Conservation (phyloP, 345 rosid species). For the Aquilaria sinensis region DNA sequence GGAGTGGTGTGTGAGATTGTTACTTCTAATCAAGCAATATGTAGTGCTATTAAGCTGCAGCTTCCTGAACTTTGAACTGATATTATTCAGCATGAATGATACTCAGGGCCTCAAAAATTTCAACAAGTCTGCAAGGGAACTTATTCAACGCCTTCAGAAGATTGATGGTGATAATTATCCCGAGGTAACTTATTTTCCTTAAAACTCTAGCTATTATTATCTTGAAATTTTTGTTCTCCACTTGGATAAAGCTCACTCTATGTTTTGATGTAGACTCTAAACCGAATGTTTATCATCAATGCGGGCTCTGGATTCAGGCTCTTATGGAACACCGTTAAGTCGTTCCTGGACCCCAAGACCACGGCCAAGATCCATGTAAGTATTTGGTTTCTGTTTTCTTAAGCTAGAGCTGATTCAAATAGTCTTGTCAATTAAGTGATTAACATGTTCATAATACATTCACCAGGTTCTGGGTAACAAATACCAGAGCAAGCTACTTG, state of each 20-base stretch:
- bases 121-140: slow-evolving; percentile 78
- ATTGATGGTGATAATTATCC: slow-evolving; percentile 87
- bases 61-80: neutral
- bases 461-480: slow-evolving; percentile 84
- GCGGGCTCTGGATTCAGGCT: slow-evolving; percentile 92
- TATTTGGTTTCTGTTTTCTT: neutral
- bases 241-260: slow-evolving; percentile 13
- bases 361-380: slow-evolving; percentile 80
- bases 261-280: slow-evolving; percentile 48
- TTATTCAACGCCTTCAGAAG: slow-evolving; percentile 63
- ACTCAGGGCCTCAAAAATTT: slow-evolving; percentile 83
- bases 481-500: slow-evolving; percentile 91
- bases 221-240: neutral
- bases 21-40: too few relatives aligned
- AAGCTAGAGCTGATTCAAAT: neutral
- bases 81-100: slow-evolving; percentile 4
- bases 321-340: slow-evolving; percentile 74
- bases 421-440: neutral
- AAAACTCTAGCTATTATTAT: neutral
- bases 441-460: slow-evolving; percentile 13
- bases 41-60: too few relatives aligned
- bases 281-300: slow-evolving; percentile 94
- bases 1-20: slow-evolving; percentile 61
- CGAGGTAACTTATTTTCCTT: slow-evolving; percentile 39
- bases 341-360: slow-evolving; percentile 86